These are phyloP conservation scores for Cordyceps tenuipes DNA, from an alignment of 2,329 filamentous ascomycete genomes.

Conservation along the genomic window DNA sequence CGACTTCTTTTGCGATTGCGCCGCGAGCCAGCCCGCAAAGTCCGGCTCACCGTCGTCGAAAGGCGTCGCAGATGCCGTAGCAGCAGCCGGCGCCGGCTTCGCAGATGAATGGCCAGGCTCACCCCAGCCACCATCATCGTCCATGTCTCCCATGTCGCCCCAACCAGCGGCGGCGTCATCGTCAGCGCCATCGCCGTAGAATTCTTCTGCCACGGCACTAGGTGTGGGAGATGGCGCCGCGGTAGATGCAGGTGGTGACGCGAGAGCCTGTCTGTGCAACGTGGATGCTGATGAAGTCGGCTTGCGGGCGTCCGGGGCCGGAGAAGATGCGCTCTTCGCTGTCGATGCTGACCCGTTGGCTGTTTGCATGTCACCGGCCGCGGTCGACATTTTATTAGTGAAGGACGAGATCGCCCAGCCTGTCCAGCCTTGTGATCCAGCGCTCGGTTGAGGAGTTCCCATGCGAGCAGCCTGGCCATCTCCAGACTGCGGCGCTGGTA, in stretches of 20 bases:
- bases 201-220: slow-evolving; percentile 37
- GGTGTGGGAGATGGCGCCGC: slow-evolving; percentile 40
- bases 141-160: slow-evolving; percentile 58
- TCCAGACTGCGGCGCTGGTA: slow-evolving; percentile 56
- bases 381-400: slow-evolving; percentile 82
- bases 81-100: slow-evolving; percentile 13
- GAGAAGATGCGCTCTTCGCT: slow-evolving; percentile 34
- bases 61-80: slow-evolving; percentile 33
- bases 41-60: slow-evolving; percentile 89
- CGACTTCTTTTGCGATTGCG: slow-evolving; percentile 70
- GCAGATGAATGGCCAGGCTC: slow-evolving; percentile 31
- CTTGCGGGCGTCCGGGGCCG: slow-evolving; percentile 29
- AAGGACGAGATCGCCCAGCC: slow-evolving; percentile 99
- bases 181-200: slow-evolving; percentile 44
- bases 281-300: slow-evolving; percentile 46
- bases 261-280: slow-evolving; percentile 52
- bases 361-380: slow-evolving; percentile 76
- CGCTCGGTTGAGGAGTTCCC: slow-evolving; percentile 64
- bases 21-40: slow-evolving; percentile 90
- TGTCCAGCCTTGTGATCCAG: slow-evolving; percentile 56
- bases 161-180: slow-evolving; percentile 63
- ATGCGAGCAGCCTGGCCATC: slow-evolving; percentile 58
- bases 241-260: slow-evolving; percentile 39
- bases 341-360: slow-evolving; percentile 36
- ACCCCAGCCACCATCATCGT: slow-evolving; percentile 32